Conservation (phyloP, 805 yeast genomes). For the Candida ovalis region DNA sequence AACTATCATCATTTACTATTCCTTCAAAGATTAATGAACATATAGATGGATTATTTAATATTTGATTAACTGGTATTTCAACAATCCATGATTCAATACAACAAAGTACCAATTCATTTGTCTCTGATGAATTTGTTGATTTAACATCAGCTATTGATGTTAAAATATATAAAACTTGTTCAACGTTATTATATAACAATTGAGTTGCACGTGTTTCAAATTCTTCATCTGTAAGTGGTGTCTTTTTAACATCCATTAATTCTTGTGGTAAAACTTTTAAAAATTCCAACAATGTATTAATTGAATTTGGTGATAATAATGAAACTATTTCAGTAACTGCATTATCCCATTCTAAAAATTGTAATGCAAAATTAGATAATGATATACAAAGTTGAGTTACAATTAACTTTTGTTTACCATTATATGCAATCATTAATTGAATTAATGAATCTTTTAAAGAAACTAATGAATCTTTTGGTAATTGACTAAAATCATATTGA, state of each 20-base stretch:
- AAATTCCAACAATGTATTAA: slow-evolving; percentile 64
- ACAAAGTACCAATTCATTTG: slow-evolving; percentile 50
- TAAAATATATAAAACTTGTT: slow-evolving; percentile 61
- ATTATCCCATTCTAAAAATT: slow-evolving; percentile 65
- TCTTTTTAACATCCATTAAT: slow-evolving; percentile 67
- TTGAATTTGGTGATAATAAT: slow-evolving; percentile 39
- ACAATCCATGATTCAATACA: slow-evolving; percentile 88
- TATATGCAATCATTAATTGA: slow-evolving; percentile 48
- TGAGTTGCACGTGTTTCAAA: slow-evolving; percentile 59
- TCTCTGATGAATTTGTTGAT: slow-evolving; percentile 29
- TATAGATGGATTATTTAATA: slow-evolving; percentile 62
- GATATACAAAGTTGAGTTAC: slow-evolving; percentile 81
- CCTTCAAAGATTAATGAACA: slow-evolving; percentile 67
- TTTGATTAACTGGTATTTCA: slow-evolving; percentile 72
- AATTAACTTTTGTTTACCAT: slow-evolving; percentile 50
- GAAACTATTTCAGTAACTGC: slow-evolving; percentile 67
- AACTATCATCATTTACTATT: slow-evolving; percentile 53
- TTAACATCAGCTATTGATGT: slow-evolving; percentile 40
- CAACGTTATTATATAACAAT: slow-evolving; percentile 64
- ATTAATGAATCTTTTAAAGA: slow-evolving; percentile 69
- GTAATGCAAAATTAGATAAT: slow-evolving; percentile 77
- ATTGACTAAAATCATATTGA: slow-evolving; percentile 78
- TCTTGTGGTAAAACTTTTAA: slow-evolving; percentile 91
- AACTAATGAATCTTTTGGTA: slow-evolving; percentile 53
- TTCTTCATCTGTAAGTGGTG: slow-evolving; percentile 81